These are phyloP conservation scores for Kluyveromyces siamensis DNA, from an alignment of 805 yeast species.

Conservation along the genomic window DNA sequence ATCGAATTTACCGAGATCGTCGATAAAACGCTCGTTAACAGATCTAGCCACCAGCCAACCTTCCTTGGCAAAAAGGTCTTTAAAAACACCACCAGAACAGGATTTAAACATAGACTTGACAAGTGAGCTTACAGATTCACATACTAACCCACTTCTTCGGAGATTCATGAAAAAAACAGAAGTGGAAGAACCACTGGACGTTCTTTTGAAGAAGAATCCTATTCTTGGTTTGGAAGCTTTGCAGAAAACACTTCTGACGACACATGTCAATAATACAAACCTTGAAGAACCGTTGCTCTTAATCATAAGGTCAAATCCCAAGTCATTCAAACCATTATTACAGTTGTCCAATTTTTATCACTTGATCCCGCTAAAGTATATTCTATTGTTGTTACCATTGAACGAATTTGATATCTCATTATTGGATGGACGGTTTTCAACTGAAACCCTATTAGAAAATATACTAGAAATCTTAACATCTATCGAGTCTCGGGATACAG, in stretches of 20 bases:
- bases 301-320: conserved; percentile 21
- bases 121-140: conserved; percentile 17
- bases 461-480: conserved; percentile 10
- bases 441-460: conserved; percentile 1
- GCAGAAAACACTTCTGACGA: conserved; percentile 10
- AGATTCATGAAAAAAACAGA: conserved; percentile 16
- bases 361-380: conserved; percentile 18
- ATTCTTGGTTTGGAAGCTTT: conserved; percentile 12
- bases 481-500: conserved; percentile 10
- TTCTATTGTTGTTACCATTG: conserved; percentile 27
- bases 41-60: conserved; percentile 11
- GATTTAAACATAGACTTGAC: conserved; percentile 19
- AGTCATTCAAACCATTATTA: conserved; percentile 24
- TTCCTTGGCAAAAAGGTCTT: conserved; percentile 5
- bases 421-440: conserved; percentile 10
- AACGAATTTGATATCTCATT: conserved; percentile 15
- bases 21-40: conserved; percentile 3
- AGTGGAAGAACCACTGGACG: not conserved
- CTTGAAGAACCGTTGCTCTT: conserved; percentile 13
- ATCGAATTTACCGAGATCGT: conserved; percentile 5
- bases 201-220: not conserved
- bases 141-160: conserved; percentile 18
- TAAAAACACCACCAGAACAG: conserved; percentile 5
- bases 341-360: conserved; percentile 19
- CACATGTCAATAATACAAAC: conserved; percentile 8